Evolutionary conservation across 768 basidiomycete genomes (phyloP).

Genomic region (Tylopilus sp.): DNA sequence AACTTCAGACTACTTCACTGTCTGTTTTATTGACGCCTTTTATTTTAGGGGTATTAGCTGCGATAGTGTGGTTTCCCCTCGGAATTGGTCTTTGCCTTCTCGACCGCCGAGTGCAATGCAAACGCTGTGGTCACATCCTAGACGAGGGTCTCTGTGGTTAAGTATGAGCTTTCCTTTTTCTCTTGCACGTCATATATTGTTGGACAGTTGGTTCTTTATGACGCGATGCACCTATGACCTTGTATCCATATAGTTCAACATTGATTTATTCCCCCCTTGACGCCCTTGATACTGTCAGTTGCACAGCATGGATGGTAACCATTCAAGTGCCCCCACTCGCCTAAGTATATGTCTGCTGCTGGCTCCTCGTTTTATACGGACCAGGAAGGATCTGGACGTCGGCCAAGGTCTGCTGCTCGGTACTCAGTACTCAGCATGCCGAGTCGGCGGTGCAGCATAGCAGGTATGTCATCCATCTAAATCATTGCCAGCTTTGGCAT

Average conservation of each 20-base stretch:
- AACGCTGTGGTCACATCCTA: conserved; percentile 40
- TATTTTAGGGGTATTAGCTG: conserved; percentile 66
- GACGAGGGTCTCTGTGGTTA: conserved; percentile 36
- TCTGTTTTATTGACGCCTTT: not conserved
- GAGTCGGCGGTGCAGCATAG: no score
- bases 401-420: no score
- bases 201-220: not conserved
- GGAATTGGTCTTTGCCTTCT: conserved; percentile 77
- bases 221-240: not conserved
- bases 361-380: no score
- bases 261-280: not conserved
- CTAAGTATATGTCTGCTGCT: no score
- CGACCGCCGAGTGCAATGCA: conserved; percentile 67
- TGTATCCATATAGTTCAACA: conserved; percentile 15
- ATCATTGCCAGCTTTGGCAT: not conserved
- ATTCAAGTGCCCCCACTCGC: not conserved
- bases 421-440: no score
- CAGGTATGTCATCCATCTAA: not conserved
- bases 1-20: not conserved
- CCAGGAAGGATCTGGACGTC: no score
- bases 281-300: not conserved
- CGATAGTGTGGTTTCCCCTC: conserved; percentile 83
- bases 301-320: not conserved
- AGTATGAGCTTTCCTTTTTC: not conserved
- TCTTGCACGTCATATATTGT: not conserved